These are phyloP conservation scores for Pythium dissimile DNA, from an alignment of 352 stramenopile species.

Conservation along the genomic window DNA sequence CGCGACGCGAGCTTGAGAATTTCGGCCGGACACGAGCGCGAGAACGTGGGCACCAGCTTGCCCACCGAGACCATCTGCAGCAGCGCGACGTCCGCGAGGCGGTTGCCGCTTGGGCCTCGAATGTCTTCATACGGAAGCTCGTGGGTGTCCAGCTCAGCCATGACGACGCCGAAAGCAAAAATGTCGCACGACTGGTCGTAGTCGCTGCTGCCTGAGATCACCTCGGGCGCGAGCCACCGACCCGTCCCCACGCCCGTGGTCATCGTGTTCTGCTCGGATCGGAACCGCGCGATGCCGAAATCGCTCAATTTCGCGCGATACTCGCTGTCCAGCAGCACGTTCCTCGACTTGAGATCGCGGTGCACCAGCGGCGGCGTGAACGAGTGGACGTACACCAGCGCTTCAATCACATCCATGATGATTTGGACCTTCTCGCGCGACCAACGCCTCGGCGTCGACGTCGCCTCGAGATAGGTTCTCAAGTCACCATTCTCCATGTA, in stretches of 20 bases:
- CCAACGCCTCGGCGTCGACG: slow-evolving; percentile 30
- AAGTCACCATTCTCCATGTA: slow-evolving; percentile 67
- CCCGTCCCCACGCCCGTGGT: slow-evolving; percentile 32
- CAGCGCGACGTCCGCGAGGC: slow-evolving; percentile 32
- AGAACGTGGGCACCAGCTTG: slow-evolving; percentile 29
- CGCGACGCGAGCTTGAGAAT: slow-evolving; percentile 30
- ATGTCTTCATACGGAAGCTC: slow-evolving; percentile 34
- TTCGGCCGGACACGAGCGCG: slow-evolving; percentile 17
- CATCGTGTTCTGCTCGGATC: slow-evolving; percentile 34
- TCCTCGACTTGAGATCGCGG: slow-evolving; percentile 36
- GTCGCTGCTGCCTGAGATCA: slow-evolving; percentile 32
- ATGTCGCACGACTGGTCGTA: slow-evolving; percentile 37
- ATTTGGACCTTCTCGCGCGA: slow-evolving; percentile 36
- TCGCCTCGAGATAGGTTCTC: slow-evolving; percentile 38
- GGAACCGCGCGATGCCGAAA: slow-evolving; percentile 34
- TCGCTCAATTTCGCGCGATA: slow-evolving; percentile 35
- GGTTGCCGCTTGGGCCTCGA: slow-evolving; percentile 22
- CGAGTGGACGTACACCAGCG: slow-evolving; percentile 48
- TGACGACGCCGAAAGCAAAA: slow-evolving; percentile 33
- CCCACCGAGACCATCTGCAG: slow-evolving; percentile 39
- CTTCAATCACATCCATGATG: slow-evolving; percentile 31
- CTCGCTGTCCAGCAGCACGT: slow-evolving; percentile 30
- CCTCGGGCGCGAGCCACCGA: slow-evolving; percentile 32
- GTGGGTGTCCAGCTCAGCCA: slow-evolving; percentile 44
- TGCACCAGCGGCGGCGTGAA: slow-evolving; percentile 35